Conservation (phyloP, 306 rosid species). For the apple (Malus domestica) region ASM211411v1 NC_041791.1:22252501-22253000, state of each 20-base stretch:
- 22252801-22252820: conserved; percentile 2
- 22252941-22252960: conserved; percentile 7
- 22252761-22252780: conserved; percentile 42
- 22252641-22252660: not conserved
- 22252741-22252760: conserved; percentile 11
- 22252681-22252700: not conserved
- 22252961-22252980: not conserved
- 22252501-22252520: conserved; percentile 10
- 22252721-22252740: conserved; percentile 27
- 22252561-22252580: conserved; percentile 8
- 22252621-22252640: not conserved
- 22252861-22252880: not conserved
- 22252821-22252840: not conserved
- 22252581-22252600: conserved; percentile 3
- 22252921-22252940: not conserved
- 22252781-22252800: conserved; percentile 16
- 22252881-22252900: not conserved
- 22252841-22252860: not conserved
- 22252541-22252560: conserved; percentile 44
- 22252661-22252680: not conserved
- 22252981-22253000: not conserved
- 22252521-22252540: conserved; percentile 31
- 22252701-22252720: conserved; percentile 18
- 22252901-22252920: no score
- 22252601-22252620: not conserved